phyloP scores from a whole-genome alignment of 768 basidiomycete genomes.

The Steccherinum ochraceum region DNA sequence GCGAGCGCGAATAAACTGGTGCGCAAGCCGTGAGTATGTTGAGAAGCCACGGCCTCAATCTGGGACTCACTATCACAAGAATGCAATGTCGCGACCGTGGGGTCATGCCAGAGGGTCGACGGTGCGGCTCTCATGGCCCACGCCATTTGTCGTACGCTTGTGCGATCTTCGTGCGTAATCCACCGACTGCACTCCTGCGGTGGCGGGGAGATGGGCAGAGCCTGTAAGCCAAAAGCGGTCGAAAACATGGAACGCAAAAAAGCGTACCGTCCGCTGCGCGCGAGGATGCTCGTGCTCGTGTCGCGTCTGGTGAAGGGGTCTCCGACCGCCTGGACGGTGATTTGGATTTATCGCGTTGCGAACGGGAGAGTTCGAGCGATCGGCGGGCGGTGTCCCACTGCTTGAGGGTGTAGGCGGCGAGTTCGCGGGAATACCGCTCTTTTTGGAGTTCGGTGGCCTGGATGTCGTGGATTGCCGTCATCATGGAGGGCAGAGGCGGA shows the following conservation, averaged over 20 bases:
- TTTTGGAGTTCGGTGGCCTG: constrained; percentile 23
- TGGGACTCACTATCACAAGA: too few species aligned
- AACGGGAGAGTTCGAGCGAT: constrained; percentile 12
- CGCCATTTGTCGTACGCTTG: constrained; percentile 7
- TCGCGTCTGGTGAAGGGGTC: constrained; percentile 5
- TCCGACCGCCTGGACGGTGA: constrained; percentile 1
- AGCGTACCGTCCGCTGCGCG: neutral
- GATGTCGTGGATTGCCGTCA: constrained; percentile 10
- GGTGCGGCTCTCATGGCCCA: constrained; percentile 11
- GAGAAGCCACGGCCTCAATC: too few species aligned
- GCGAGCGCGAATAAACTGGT: neutral
- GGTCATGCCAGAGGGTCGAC: too few species aligned
- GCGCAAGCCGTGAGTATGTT: too few species aligned
- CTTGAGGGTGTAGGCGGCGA: constrained; percentile 32
- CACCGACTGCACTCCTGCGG: constrained; percentile 19
- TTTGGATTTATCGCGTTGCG: constrained; percentile 2
- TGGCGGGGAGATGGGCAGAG: neutral
- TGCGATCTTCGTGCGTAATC: constrained; percentile 21
- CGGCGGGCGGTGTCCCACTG: constrained; percentile 30
- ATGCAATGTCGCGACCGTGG: too few species aligned
- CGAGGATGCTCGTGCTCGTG: constrained; percentile 1
- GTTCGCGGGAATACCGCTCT: constrained; percentile 29
- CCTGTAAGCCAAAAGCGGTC: neutral
- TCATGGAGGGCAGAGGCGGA: constrained; percentile 8
- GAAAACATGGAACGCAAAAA: neutral